Conservation (phyloP, 2,329 filamentous ascomycete genomes). For the Orbilia blumenaviensis region DNA sequence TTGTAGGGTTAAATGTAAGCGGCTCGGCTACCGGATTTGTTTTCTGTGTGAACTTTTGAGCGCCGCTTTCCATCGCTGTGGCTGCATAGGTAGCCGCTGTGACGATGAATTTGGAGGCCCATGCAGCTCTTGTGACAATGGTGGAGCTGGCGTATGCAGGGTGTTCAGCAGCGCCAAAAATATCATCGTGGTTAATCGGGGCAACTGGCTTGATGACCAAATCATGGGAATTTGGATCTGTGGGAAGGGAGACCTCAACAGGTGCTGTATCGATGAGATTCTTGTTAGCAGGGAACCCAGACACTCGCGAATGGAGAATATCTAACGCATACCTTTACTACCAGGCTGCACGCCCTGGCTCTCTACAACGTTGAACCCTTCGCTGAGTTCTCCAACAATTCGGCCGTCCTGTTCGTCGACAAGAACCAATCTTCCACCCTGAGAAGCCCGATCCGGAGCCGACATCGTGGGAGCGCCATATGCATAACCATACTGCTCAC, state of each 20-base stretch:
- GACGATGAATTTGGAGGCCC: slow-evolving; percentile 89
- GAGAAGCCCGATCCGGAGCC: slow-evolving; percentile 16
- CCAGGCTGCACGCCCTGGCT: slow-evolving; percentile 78
- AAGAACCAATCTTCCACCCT: slow-evolving; percentile 81
- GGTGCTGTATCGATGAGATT: slow-evolving; percentile 68
- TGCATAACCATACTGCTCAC: slow-evolving; percentile 37
- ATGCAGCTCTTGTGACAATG: slow-evolving; percentile 84
- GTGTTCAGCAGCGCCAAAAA: slow-evolving; percentile 80
- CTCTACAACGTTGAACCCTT: slow-evolving; percentile 82
- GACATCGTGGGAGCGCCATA: slow-evolving; percentile 21
- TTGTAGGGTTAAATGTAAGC: slow-evolving; percentile 84
- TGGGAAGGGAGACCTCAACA: slow-evolving; percentile 78
- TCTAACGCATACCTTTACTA: slow-evolving; percentile 79
- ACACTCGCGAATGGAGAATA: slow-evolving; percentile 6
- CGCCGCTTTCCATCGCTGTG: slow-evolving; percentile 78
- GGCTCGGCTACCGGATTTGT: slow-evolving; percentile 81
- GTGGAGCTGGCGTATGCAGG: slow-evolving; percentile 90
- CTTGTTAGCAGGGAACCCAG: neutral
- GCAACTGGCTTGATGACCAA: slow-evolving; percentile 73
- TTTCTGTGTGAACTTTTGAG: slow-evolving; percentile 80
- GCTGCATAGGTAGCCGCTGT: slow-evolving; percentile 83
- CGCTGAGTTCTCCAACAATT: slow-evolving; percentile 88
- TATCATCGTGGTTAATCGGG: slow-evolving; percentile 65
- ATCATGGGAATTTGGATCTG: slow-evolving; percentile 70
- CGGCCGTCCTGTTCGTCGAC: slow-evolving; percentile 96